These are phyloP conservation scores for Didymella exigua DNA, from an alignment of 2,329 filamentous ascomycete genomes.

Conservation along the genomic window DNA sequence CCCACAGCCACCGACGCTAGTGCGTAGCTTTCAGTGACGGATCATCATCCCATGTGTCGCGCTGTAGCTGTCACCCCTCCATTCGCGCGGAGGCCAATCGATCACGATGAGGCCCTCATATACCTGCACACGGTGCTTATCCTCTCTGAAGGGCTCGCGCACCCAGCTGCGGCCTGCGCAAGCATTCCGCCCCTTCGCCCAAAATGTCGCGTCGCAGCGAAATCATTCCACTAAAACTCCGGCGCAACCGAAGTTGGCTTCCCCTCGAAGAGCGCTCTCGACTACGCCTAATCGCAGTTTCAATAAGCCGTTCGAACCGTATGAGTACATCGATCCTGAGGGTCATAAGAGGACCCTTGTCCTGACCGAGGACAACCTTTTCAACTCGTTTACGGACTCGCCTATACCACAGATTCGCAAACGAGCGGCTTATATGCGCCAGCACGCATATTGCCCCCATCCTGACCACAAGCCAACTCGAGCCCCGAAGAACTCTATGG, in stretches of 20 bases:
- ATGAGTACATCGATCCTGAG: slow-evolving; percentile 45
- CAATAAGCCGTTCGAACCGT: slow-evolving; percentile 40
- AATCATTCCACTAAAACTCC: slow-evolving; percentile 44
- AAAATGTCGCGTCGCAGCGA: slow-evolving; percentile 31
- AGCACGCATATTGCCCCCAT: slow-evolving; percentile 93
- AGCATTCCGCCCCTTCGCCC: slow-evolving; percentile 31
- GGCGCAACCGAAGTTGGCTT: slow-evolving; percentile 30
- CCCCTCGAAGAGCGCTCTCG: slow-evolving; percentile 37
- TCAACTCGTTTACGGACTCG: slow-evolving; percentile 88
- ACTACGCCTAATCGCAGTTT: slow-evolving; percentile 39
- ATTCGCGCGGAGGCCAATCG: slow-evolving; percentile 11
- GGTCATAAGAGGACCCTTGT: slow-evolving; percentile 47
- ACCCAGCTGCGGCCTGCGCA: slow-evolving; percentile 35
- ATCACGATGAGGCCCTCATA: slow-evolving; percentile 48
- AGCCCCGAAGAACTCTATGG: slow-evolving; percentile 66
- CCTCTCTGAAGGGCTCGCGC: slow-evolving; percentile 38
- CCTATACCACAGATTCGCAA: slow-evolving; percentile 86
- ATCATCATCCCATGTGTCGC: slow-evolving; percentile 12
- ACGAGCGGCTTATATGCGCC: slow-evolving; percentile 87
- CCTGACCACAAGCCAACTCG: slow-evolving; percentile 81
- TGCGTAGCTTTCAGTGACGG: slow-evolving; percentile 12
- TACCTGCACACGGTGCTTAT: slow-evolving; percentile 50
- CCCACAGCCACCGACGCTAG: slow-evolving; percentile 9
- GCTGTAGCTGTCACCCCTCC: slow-evolving; percentile 4
- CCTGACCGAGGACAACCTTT: slow-evolving; percentile 79